Evolutionary conservation across 2,329 filamentous ascomycete species (phyloP).

Genomic region (Aureobasidium musti): DNA sequence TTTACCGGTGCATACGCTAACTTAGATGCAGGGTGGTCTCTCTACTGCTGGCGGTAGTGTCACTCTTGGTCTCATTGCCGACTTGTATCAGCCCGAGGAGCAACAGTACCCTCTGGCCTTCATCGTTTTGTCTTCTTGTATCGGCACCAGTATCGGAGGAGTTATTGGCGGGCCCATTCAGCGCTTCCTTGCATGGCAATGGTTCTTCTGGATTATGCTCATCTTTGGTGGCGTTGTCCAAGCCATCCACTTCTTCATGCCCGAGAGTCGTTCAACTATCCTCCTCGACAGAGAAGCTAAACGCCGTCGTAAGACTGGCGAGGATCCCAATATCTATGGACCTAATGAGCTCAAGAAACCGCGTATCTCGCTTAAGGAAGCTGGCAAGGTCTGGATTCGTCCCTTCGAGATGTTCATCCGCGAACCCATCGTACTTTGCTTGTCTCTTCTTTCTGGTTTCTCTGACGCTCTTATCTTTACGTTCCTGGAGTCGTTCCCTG

Average conservation of each 20-base stretch:
- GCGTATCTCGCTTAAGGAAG: slow-evolving; percentile 45
- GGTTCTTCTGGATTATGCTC: slow-evolving; percentile 83
- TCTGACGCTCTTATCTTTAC: slow-evolving; percentile 76
- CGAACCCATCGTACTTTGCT: slow-evolving; percentile 70
- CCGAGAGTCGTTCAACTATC: slow-evolving; percentile 74
- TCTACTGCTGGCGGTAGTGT: slow-evolving; percentile 63
- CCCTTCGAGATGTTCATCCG: slow-evolving; percentile 73
- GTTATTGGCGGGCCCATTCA: slow-evolving; percentile 30
- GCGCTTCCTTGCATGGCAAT: slow-evolving; percentile 64
- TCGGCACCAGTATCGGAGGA: slow-evolving; percentile 30
- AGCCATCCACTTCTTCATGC: slow-evolving; percentile 60
- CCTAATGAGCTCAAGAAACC: slow-evolving; percentile 64
- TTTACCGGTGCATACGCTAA: slow-evolving; percentile 40
- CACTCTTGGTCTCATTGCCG: slow-evolving; percentile 65
- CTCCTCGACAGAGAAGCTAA: slow-evolving; percentile 86
- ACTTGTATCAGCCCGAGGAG: slow-evolving; percentile 60
- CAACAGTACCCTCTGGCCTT: slow-evolving; percentile 63
- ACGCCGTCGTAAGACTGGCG: slow-evolving; percentile 58
- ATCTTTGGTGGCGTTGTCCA: slow-evolving; percentile 74
- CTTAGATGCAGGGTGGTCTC: slow-evolving; percentile 41
- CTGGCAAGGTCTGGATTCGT: slow-evolving; percentile 56
- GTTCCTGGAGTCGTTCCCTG: slow-evolving; percentile 70
- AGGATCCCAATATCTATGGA: slow-evolving; percentile 63
- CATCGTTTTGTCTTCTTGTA: slow-evolving; percentile 33
- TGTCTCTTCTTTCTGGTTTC: slow-evolving; percentile 72